Evolutionary conservation across 2,329 filamentous ascomycete genomes (phyloP).

Genomic region (Botrytis elliptica): DNA sequence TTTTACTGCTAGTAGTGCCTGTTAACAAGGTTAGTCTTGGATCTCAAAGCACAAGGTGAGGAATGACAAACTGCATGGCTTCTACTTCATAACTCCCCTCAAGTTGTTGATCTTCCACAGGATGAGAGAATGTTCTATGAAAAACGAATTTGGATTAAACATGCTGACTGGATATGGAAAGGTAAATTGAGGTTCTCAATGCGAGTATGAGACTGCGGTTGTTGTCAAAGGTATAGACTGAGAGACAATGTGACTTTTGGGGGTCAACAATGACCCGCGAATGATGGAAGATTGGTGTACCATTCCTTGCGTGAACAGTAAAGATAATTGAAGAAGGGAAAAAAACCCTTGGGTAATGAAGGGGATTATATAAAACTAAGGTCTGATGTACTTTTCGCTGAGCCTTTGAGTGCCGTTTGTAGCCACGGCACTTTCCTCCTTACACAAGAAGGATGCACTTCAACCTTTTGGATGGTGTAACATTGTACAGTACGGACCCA

Average conservation of each 20-base stretch:
- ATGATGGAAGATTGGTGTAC: background rate
- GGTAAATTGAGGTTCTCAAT: background rate
- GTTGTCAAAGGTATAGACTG: no score
- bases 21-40: background rate
- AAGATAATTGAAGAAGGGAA: no score
- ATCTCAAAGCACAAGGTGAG: background rate
- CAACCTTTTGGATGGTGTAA: background rate
- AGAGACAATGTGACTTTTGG: no score
- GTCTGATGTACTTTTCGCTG: background rate
- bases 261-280: rapidly evolving
- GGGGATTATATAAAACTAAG: background rate
- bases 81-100: background rate
- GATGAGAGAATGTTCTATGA: background rate
- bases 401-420: background rate
- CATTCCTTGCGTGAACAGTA: background rate
- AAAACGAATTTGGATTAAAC: no score
- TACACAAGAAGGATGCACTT: background rate
- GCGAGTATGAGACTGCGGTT: no score
- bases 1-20: background rate
- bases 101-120: background rate
- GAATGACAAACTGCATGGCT: background rate
- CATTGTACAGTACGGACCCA: background rate
- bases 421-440: background rate
- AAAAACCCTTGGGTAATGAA: background rate
- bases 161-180: background rate